phyloP scores from a whole-genome alignment of 2,329 filamentous ascomycete genomes.

The Calonectria pauciramosa region DNA sequence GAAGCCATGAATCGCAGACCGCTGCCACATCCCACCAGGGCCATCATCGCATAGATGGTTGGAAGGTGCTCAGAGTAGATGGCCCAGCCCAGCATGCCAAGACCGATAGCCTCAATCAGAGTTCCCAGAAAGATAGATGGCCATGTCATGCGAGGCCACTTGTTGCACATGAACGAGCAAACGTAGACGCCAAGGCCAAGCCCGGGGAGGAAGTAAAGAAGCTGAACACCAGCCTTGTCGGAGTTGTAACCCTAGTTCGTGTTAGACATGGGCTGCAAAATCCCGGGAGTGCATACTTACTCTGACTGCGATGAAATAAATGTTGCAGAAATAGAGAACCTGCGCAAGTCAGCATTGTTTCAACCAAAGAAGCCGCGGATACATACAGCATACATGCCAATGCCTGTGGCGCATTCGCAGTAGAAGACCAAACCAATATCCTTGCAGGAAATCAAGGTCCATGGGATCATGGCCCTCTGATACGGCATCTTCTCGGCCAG shows the following conservation, averaged over 20 bases:
- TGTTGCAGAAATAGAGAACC: slow-evolving; percentile 77
- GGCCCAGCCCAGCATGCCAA: slow-evolving; percentile 71
- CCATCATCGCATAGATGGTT: slow-evolving; percentile 76
- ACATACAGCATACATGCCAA: slow-evolving; percentile 63
- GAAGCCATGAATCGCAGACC: slow-evolving; percentile 76
- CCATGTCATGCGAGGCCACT: slow-evolving; percentile 73
- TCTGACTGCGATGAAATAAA: slow-evolving; percentile 75
- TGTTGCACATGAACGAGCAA: slow-evolving; percentile 72
- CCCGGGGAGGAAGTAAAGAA: slow-evolving; percentile 76
- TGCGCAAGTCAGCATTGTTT: slow-evolving; percentile 54
- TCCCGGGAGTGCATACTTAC: slow-evolving; percentile 32
- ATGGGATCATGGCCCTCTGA: slow-evolving; percentile 75
- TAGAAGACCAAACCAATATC: slow-evolving; percentile 74
- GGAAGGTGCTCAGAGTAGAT: slow-evolving; percentile 62
- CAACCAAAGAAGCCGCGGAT: background rate
- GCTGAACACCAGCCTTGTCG: slow-evolving; percentile 66
- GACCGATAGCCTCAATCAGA: slow-evolving; percentile 69
- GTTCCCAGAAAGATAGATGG: slow-evolving; percentile 69
- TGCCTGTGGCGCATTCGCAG: slow-evolving; percentile 72
- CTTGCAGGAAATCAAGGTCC: slow-evolving; percentile 66
- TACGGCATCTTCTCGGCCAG: slow-evolving; percentile 63
- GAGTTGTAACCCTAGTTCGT: slow-evolving; percentile 59
- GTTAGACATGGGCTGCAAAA: background rate
- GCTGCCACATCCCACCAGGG: slow-evolving; percentile 72
- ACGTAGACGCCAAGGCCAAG: slow-evolving; percentile 70